Percentiles rank a stretch among this genome's conserved stretches.
phyloP scores from a whole-genome alignment of 352 stramenopile genomes.

The Lagenidium giganteum region DNA sequence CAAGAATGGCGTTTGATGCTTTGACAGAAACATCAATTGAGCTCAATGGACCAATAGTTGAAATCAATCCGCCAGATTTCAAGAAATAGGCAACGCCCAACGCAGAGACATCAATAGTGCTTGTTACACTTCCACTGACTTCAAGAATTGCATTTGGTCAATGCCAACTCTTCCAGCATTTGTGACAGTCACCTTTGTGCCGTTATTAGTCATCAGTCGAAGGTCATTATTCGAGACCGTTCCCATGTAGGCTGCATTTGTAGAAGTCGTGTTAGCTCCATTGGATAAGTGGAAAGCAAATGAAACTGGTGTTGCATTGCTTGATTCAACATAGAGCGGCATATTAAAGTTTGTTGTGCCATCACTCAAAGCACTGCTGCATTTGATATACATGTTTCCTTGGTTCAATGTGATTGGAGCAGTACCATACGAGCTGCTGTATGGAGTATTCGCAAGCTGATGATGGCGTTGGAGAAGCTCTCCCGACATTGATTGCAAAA shows the following conservation, averaged over 20 bases:
- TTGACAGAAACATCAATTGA: no score
- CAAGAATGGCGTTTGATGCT: not conserved
- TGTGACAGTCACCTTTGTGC: constrained; percentile 9
- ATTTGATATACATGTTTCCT: constrained; percentile 3
- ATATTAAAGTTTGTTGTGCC: constrained; percentile 6
- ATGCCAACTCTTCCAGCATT: constrained; percentile 11
- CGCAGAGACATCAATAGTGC: not conserved
- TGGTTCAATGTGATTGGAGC: constrained; percentile 1
- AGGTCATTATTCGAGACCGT: constrained; percentile 9
- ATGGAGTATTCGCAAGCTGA: not conserved
- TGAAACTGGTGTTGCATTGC: constrained; percentile 5
- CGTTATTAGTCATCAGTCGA: constrained; percentile 12
- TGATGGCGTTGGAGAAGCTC: constrained; percentile 1
- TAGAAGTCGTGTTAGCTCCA: constrained; percentile 3
- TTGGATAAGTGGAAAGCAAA: constrained; percentile 13
- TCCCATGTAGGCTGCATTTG: constrained; percentile 5
- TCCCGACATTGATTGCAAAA: not conserved
- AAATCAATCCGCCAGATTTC: not conserved
- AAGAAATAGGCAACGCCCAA: not conserved
- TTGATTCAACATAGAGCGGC: constrained; percentile 12
- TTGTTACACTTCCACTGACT: not conserved
- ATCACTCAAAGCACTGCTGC: not conserved
- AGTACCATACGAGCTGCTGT: not conserved
- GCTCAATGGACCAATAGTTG: not conserved
- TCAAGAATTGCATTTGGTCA: constrained; percentile 1